These are phyloP conservation scores for Phanerochaete carnosa DNA, from an alignment of 768 basidiomycete genomes.

Conservation along the genomic window DNA sequence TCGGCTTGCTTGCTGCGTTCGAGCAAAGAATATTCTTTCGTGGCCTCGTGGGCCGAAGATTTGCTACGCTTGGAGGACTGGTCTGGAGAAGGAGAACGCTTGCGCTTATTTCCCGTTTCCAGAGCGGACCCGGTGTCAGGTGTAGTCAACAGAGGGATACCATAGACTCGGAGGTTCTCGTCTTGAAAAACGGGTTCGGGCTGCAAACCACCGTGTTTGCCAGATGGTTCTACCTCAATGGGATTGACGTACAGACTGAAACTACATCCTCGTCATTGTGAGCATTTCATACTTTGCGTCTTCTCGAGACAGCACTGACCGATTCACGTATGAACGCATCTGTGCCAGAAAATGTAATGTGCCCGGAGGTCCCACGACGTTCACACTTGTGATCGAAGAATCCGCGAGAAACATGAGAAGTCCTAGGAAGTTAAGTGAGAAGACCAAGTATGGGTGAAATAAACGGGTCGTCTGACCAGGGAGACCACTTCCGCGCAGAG, in stretches of 20 bases:
- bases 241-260: constrained; percentile 47
- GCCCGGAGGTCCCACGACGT: constrained; percentile 71
- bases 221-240: constrained; percentile 35
- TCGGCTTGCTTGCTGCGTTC: background rate
- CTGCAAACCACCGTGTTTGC: constrained; percentile 22
- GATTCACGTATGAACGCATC: constrained; percentile 61
- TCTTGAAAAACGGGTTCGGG: constrained; percentile 54
- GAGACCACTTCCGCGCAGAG: constrained; percentile 66
- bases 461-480: constrained; percentile 47
- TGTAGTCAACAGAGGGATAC: constrained; percentile 42
- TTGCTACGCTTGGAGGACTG: constrained; percentile 19
- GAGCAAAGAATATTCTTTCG: background rate
- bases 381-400: constrained; percentile 50
- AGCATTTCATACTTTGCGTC: background rate
- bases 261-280: constrained; percentile 28
- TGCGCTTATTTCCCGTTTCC: constrained; percentile 22
- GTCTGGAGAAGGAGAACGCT: constrained; percentile 23
- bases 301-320: constrained; percentile 41
- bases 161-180: constrained; percentile 61
- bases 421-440: constrained; percentile 38
- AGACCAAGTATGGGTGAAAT: background rate
- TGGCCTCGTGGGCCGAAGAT: background rate
- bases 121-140: background rate
- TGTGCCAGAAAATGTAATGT: constrained; percentile 67
- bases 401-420: constrained; percentile 81